Conservation (phyloP, 2,329 filamentous ascomycete genomes). For the Diaporthe nobilis region DNA sequence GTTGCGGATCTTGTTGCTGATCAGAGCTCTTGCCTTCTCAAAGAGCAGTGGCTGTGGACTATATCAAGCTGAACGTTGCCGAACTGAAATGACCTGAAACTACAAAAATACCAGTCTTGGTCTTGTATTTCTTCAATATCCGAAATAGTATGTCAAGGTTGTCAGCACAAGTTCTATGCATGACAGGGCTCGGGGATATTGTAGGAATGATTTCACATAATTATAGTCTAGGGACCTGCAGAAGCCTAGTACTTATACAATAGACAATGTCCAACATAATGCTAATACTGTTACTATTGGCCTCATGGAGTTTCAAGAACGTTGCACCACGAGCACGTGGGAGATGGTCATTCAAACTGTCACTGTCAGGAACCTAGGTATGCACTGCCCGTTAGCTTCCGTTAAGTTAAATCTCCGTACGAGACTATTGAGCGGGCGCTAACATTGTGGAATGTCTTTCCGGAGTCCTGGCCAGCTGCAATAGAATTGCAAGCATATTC, state of each 20-base stretch:
- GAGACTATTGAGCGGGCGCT: background rate
- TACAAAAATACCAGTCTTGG: no score
- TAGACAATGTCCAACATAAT: no score
- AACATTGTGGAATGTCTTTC: background rate
- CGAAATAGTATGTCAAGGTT: background rate
- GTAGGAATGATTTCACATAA: background rate
- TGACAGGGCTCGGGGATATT: background rate
- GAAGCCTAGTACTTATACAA: background rate
- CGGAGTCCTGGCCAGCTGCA: background rate
- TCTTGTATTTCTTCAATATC: background rate
- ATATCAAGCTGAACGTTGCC: background rate
- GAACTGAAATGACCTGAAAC: no score
- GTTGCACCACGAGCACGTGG: background rate
- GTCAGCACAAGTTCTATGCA: background rate
- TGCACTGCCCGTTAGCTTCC: background rate
- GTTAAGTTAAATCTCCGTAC: background rate
- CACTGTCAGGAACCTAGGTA: background rate
- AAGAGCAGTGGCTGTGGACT: background rate
- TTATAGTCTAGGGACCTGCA: background rate
- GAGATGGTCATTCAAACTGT: background rate
- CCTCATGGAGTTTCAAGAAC: background rate
- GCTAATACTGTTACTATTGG: background rate
- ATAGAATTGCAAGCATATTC: background rate
- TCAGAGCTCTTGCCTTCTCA: background rate
- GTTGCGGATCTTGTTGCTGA: background rate